Conservation (phyloP, 192 early-diverging fungal species). For the Piromyces finnis region DNA sequence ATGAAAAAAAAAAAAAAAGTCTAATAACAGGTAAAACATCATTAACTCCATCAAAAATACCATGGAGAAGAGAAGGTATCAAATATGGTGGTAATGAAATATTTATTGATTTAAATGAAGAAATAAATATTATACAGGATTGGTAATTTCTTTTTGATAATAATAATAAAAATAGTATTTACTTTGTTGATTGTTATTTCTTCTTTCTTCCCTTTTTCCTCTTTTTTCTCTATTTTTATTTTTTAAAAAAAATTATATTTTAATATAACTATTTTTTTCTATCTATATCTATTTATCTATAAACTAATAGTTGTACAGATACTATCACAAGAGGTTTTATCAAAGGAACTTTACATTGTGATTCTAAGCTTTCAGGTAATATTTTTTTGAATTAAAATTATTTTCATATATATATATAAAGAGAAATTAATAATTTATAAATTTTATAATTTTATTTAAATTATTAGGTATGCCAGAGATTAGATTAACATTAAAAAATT, state of each 20-base stretch:
- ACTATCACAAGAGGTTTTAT: constrained; percentile 56
- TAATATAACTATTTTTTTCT: no score
- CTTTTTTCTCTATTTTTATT: no score
- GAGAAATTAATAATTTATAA: no score
- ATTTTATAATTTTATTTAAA: no score
- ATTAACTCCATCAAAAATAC: constrained; percentile 26
- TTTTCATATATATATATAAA: no score
- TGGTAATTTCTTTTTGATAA: constrained; percentile 12
- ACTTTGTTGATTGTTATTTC: no score
- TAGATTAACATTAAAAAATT: constrained; percentile 50
- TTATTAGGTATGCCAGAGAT: constrained; percentile 74
- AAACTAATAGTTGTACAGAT: constrained; percentile 30
- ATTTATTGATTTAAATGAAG: constrained; percentile 82
- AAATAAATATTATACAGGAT: constrained; percentile 69
- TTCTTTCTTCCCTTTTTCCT: no score
- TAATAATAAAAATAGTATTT: no score
- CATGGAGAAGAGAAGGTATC: constrained; percentile 75
- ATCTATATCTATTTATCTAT: no score
- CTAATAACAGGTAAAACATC: constrained; percentile 12
- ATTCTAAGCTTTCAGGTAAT: constrained; percentile 56
- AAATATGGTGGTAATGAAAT: constrained; percentile 85
- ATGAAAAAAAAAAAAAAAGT: not conserved
- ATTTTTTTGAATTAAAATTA: no score
- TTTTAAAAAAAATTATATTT: no score
- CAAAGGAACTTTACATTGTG: constrained; percentile 59